Conservation (phyloP, 257 asterid genomes). For the Asclepias syriaca region DNA sequence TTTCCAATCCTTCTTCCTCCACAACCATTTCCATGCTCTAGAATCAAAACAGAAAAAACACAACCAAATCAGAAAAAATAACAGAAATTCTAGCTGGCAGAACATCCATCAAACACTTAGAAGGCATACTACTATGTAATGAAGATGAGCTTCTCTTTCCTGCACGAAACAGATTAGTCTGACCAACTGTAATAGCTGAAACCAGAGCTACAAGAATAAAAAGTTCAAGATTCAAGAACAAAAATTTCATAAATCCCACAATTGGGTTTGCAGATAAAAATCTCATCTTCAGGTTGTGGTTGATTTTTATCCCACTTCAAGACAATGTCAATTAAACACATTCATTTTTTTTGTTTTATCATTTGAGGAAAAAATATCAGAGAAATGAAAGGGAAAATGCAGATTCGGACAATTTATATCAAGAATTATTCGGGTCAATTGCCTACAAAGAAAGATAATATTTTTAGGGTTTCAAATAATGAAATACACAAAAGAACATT, state of each 20-base stretch:
- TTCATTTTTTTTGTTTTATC: background rate
- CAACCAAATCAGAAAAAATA: background rate
- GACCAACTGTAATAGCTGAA: slow-evolving; percentile 12
- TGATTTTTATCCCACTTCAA: slow-evolving; percentile 14
- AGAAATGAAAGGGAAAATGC: background rate
- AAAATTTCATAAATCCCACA: background rate
- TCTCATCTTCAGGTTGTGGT: slow-evolving; percentile 11
- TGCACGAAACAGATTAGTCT: slow-evolving; percentile 2
- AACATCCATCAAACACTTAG: background rate
- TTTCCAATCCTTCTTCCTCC: slow-evolving; percentile 3
- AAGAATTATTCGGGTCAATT: no score
- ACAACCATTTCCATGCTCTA: slow-evolving; percentile 11
- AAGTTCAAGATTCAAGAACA: slow-evolving; percentile 1
- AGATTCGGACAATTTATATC: no score
- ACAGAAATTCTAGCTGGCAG: background rate
- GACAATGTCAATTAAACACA: background rate
- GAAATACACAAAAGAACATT: no score
- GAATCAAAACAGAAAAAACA: background rate
- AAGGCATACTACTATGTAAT: background rate
- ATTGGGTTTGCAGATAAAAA: background rate
- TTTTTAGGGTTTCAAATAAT: no score
- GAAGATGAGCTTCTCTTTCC: slow-evolving; percentile 15
- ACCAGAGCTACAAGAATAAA: slow-evolving; percentile 9
- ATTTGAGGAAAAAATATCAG: background rate
- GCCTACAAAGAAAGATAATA: no score